These are phyloP conservation scores for Terfezia claveryi DNA, from an alignment of 495 filamentous ascomycete genomes.

Conservation along the genomic window DNA sequence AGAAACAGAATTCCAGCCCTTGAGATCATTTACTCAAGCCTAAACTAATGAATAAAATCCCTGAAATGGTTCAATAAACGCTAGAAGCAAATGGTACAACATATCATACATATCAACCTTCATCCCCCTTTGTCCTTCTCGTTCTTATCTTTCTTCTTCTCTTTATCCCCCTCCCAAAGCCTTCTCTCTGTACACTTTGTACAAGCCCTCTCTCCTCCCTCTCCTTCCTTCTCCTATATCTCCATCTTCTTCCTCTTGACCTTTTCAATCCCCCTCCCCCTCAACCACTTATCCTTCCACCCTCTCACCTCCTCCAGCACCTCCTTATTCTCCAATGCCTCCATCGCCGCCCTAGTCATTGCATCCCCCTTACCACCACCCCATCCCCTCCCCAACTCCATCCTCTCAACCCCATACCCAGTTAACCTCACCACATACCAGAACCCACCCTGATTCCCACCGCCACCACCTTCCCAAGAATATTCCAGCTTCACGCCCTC, in stretches of 20 bases:
- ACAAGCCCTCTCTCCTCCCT: neutral
- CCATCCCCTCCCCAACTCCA: conserved; percentile 14
- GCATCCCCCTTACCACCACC: conserved; percentile 10
- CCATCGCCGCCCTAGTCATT: conserved; percentile 1
- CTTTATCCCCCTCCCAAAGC: neutral
- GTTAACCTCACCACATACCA: conserved; percentile 15
- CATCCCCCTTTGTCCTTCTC: neutral
- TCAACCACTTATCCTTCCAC: neutral
- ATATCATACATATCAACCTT: neutral
- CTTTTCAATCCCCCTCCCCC: neutral
- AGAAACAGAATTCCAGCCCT: too few species aligned
- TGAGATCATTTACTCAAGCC: too few species aligned
- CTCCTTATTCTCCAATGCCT: conserved; percentile 1
- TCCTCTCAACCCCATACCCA: conserved; percentile 13
- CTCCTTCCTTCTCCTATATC: neutral
- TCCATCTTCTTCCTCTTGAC: neutral
- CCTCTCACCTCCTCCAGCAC: neutral
- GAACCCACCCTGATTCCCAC: conserved; percentile 17
- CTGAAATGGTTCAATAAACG: too few species aligned
- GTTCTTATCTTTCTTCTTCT: neutral
- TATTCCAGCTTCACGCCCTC: conserved; percentile 8
- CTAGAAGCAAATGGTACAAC: too few species aligned
- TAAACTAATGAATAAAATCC: too few species aligned
- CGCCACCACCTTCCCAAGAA: conserved; percentile 12
- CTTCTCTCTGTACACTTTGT: neutral